Evolutionary conservation across 331 rosid species (phyloP).

Genomic region (Acacia pycnantha): DNA sequence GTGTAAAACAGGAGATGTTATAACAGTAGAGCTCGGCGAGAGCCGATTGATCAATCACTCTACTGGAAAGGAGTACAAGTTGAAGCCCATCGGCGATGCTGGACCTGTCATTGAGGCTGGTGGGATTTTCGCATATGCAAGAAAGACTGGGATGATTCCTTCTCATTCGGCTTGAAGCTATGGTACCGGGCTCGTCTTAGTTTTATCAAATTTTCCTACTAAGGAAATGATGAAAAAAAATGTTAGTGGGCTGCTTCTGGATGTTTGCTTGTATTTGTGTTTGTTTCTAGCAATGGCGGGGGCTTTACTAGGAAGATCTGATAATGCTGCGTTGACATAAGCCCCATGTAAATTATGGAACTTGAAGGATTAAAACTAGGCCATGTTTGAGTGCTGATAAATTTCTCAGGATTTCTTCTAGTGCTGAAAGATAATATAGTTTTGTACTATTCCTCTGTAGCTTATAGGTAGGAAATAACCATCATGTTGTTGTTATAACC

Average conservation of each 20-base stretch:
- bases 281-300: background rate
- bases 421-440: background rate
- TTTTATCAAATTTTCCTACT: background rate
- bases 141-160: constrained; percentile 90
- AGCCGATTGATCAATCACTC: constrained; percentile 78
- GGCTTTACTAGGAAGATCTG: background rate
- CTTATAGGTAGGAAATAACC: background rate
- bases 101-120: constrained; percentile 96
- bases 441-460: background rate
- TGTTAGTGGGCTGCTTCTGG: constrained; percentile 11
- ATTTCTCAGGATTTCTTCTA: background rate
- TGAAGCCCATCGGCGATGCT: constrained; percentile 94
- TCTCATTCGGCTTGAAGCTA: constrained; percentile 27
- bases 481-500: background rate
- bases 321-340: background rate
- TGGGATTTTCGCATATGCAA: constrained; percentile 91
- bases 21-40: constrained; percentile 76
- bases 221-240: background rate
- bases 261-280: background rate
- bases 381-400: background rate
- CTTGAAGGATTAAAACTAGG: background rate
- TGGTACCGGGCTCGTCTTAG: constrained; percentile 12
- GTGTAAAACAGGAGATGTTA: constrained; percentile 80
- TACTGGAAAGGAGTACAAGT: constrained; percentile 72
- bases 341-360: background rate